Evolutionary conservation across 192 early-diverging fungal genomes (phyloP).

Genomic region (Coemansia sp.): DNA sequence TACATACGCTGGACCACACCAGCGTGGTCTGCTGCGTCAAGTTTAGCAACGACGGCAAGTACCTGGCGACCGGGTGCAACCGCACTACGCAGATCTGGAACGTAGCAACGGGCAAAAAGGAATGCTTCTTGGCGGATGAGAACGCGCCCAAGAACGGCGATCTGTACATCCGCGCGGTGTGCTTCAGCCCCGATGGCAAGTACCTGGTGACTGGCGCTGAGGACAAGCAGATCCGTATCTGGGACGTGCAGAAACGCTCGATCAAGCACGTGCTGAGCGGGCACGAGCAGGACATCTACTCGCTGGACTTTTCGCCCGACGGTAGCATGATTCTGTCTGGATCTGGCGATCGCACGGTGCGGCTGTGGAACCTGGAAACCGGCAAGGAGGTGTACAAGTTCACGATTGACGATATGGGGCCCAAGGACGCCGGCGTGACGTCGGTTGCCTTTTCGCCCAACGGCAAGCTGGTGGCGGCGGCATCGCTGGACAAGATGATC

Average conservation of each 20-base stretch:
- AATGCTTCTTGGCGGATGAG: conserved; percentile 80
- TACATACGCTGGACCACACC: conserved; percentile 63
- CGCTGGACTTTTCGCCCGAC: conserved; percentile 89
- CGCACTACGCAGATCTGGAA: conserved; percentile 86
- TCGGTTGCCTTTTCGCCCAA: conserved; percentile 93
- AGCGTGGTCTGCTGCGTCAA: conserved; percentile 98
- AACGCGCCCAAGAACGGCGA: conserved; percentile 74
- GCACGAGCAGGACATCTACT: conserved; percentile 97
- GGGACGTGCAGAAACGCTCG: conserved; percentile 64
- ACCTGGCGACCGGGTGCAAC: conserved; percentile 94
- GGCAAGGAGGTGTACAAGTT: conserved; percentile 73
- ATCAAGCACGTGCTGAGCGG: conserved; percentile 74
- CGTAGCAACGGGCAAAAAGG: conserved; percentile 69
- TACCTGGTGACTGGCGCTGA: conserved; percentile 94
- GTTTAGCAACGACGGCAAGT: conserved; percentile 90
- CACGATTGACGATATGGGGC: conserved; percentile 73
- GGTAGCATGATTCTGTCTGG: conserved; percentile 89
- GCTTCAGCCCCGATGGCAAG: conserved; percentile 91
- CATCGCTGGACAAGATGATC: conserved; percentile 90
- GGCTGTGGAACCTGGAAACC: conserved; percentile 85
- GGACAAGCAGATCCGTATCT: conserved; percentile 89
- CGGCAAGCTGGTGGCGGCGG: conserved; percentile 81
- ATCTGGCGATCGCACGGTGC: conserved; percentile 77
- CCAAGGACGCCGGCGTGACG: conserved; percentile 92
- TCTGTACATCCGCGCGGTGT: conserved; percentile 94